These are phyloP conservation scores for Tremellales sp. DNA, from an alignment of 1,284 basidiomycete species.

Conservation along the genomic window DNA sequence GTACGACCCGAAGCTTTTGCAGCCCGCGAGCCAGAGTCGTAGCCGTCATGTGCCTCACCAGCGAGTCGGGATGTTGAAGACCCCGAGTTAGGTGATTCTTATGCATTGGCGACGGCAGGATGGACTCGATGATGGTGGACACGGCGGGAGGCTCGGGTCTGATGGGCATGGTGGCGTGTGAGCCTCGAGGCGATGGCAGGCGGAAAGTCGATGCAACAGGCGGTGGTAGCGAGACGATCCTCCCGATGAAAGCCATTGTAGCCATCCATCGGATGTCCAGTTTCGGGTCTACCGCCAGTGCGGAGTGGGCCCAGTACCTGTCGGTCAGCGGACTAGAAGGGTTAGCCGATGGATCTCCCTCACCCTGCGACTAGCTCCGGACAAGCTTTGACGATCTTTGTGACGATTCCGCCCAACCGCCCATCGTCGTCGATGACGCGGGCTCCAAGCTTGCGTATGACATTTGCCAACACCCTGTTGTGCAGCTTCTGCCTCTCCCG, in stretches of 20 bases:
- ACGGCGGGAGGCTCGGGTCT: constrained; percentile 67
- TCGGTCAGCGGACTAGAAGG: constrained; percentile 4
- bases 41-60: constrained; percentile 80
- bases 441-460: constrained; percentile 60
- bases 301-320: constrained; percentile 72
- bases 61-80: constrained; percentile 60
- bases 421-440: constrained; percentile 77
- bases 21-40: constrained; percentile 68
- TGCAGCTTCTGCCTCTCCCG: constrained; percentile 57
- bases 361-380: constrained; percentile 80
- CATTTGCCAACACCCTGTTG: constrained; percentile 77
- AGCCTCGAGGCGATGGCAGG: constrained; percentile 28
- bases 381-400: constrained; percentile 72
- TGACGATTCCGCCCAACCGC: constrained; percentile 71
- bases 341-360: constrained; percentile 12
- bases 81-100: constrained; percentile 74
- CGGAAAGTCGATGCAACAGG: constrained; percentile 60
- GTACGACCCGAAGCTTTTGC: constrained; percentile 61
- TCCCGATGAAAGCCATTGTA: constrained; percentile 74
- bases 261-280: constrained; percentile 84
- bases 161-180: constrained; percentile 22
- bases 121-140: constrained; percentile 63
- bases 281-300: constrained; percentile 76
- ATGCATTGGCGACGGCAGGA: constrained; percentile 66
- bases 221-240: constrained; percentile 68